phyloP scores from a whole-genome alignment of 306 rosid species.

The Gastrolobium villosum region DNA sequence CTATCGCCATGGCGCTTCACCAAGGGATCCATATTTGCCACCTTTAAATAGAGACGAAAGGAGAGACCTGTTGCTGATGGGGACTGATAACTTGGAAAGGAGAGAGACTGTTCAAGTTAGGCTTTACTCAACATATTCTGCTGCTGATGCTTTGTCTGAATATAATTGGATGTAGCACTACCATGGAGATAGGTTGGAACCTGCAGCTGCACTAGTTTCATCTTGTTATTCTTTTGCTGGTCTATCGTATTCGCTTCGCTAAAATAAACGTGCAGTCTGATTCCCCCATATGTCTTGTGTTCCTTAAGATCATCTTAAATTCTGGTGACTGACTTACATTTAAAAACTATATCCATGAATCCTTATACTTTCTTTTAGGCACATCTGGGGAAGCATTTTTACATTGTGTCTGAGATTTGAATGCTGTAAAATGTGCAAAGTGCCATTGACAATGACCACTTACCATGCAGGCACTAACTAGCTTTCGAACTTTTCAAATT shows the following conservation, averaged over 20 bases:
- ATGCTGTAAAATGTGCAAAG: neutral
- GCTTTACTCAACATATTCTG: conserved; percentile 54
- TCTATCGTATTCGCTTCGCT: conserved; percentile 57
- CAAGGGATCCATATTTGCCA: conserved; percentile 51
- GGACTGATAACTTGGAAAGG: too few relatives aligned
- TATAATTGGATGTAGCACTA: conserved; percentile 43
- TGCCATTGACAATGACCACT: neutral
- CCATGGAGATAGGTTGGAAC: conserved; percentile 42
- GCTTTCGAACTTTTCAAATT: neutral
- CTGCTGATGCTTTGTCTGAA: conserved; percentile 51
- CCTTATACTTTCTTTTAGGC: neutral
- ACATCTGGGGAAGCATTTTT: conserved; percentile 2
- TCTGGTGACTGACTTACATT: neutral
- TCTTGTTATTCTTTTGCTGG: conserved; percentile 71
- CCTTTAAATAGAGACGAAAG: conserved; percentile 61
- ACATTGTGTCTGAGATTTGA: neutral
- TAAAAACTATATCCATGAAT: neutral
- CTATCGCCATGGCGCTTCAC: conserved; percentile 45
- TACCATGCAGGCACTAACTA: neutral
- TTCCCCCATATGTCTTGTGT: neutral
- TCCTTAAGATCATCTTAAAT: neutral
- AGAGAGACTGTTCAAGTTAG: conserved; percentile 56
- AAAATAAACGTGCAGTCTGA: conserved; percentile 5
- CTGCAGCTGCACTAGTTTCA: conserved; percentile 54
- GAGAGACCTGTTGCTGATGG: too few relatives aligned